Percentiles rank a stretch among this genome's conserved stretches.
Conservation (phyloP, 1,284 basidiomycete species). For the Ustilago hordei region DNA sequence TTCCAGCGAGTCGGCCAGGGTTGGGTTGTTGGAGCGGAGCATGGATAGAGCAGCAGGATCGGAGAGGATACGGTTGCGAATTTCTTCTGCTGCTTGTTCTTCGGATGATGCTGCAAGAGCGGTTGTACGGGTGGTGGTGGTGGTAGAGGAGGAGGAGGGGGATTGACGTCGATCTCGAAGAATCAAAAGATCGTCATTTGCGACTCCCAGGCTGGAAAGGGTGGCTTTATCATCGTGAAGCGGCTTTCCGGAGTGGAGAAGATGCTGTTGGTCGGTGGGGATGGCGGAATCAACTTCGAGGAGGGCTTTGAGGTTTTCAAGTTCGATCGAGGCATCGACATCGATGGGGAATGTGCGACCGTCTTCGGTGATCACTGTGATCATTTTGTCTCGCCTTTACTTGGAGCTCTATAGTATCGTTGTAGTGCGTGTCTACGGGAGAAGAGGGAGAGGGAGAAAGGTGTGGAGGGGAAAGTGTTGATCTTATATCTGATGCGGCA, state of each 20-base stretch:
- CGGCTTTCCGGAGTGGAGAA: constrained; percentile 43
- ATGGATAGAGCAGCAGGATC: constrained; percentile 83
- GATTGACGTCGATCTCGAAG: constrained; percentile 26
- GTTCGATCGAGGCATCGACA: constrained; percentile 58
- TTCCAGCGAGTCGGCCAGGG: constrained; percentile 37
- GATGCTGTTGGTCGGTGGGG: constrained; percentile 50
- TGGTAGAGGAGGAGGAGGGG: constrained; percentile 1
- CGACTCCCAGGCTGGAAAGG: constrained; percentile 54
- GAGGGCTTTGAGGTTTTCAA: constrained; percentile 64
- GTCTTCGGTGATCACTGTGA: constrained; percentile 62
- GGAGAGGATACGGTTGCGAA: constrained; percentile 86
- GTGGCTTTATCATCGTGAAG: constrained; percentile 51
- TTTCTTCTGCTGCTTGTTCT: constrained; percentile 84
- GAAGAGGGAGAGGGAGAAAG: neutral
- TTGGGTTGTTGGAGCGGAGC: constrained; percentile 73
- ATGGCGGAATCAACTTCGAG: constrained; percentile 61
- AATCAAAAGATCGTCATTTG: constrained; percentile 60
- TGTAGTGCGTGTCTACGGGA: neutral
- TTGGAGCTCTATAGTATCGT: neutral
- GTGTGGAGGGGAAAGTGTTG: neutral
- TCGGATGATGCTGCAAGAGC: constrained; percentile 17
- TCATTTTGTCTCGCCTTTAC: constrained; percentile 39
- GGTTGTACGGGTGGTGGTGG: neutral
- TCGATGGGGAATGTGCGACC: constrained; percentile 63
- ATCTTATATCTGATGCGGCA: neutral